These are phyloP conservation scores for Phytophthora fragariaefolia DNA, from an alignment of 352 stramenopile species.

Conservation along the genomic window DNA sequence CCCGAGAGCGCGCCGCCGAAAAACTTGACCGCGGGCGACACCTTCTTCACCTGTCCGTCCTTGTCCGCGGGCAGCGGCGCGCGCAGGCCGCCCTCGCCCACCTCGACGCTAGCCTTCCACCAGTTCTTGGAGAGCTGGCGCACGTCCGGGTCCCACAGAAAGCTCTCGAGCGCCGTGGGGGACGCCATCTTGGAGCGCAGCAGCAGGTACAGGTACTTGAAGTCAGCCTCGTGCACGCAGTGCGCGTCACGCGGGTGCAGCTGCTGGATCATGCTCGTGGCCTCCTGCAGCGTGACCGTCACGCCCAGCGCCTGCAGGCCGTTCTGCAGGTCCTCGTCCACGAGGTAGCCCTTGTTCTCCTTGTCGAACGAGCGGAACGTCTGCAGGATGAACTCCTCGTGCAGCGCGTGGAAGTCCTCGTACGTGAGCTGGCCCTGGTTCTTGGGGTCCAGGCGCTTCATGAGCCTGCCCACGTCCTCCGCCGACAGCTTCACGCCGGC, in stretches of 20 bases:
- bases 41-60: conserved; percentile 58
- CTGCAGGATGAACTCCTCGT: conserved; percentile 78
- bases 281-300: conserved; percentile 72
- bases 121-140: conserved; percentile 87
- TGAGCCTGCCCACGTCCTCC: conserved; percentile 64
- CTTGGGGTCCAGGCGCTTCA: conserved; percentile 70
- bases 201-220: conserved; percentile 84
- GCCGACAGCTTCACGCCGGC: conserved; percentile 68
- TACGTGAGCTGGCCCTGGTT: conserved; percentile 79
- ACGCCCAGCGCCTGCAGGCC: conserved; percentile 72
- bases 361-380: conserved; percentile 79
- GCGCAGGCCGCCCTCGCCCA: conserved; percentile 76
- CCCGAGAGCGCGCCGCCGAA: conserved; percentile 85
- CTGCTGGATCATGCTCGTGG: conserved; percentile 81
- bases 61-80: conserved; percentile 60
- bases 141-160: conserved; percentile 85
- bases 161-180: conserved; percentile 70
- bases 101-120: conserved; percentile 87
- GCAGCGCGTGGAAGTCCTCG: conserved; percentile 76
- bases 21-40: conserved; percentile 80
- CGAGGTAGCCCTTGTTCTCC: conserved; percentile 72
- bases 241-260: conserved; percentile 70
- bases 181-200: conserved; percentile 82
- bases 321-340: conserved; percentile 69
- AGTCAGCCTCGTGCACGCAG: conserved; percentile 77